Evolutionary conservation across 345 rosid genomes (phyloP), one percentile per base, ranked within the genome.

Genomic region (Gossypioides kirkii): DNA sequence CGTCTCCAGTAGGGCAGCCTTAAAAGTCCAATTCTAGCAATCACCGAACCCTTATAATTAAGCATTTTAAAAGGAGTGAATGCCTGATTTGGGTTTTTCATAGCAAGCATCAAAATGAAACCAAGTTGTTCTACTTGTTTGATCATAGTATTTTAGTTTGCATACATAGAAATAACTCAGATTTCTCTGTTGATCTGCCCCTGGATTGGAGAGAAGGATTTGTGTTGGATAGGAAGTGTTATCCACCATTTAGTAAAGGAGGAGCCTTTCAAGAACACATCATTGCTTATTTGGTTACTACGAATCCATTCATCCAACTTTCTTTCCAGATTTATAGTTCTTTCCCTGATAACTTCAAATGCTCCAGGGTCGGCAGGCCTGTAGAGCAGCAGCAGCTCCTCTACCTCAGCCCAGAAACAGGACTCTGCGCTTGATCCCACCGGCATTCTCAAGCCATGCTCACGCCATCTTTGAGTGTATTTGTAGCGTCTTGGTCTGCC

Each of bases 391-490:
- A 8, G 60, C 60, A 55, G 60, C 32, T 56, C 61, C 61, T 56
- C 61, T 23, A 56, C 61, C 8, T 56, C 61, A 3, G 61, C 61
- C 61, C 32, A 56, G 32, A 56, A 56, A 56, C 61, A 56, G 16
- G 61, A 56, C 11, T 56, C 61, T 3, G 61, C 61, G 11, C 36
- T 56, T 10, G 32, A 23, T 56, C 17, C 61, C 16, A 56, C 61
- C 4, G 61, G 61, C 60, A 55, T 55, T 55, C 60, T 22, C 32
- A 55, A 55, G 60, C 28, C 61, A 56, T 56, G 61, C 32, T 56
- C 61, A 23, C 61, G 61, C 61, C 61, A 56, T 56, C 61, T 56
- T 56, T 56, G 61, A 14, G 61, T 56, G 61, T 56, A 56, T 56
- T 1, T 56, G 61, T 56, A 56, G 16, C 61, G 61, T 23, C 61